Base-by-base conservation (phyloP, 768 basidiomycete genomes). In the Aureoboletus auriporus region DNA sequence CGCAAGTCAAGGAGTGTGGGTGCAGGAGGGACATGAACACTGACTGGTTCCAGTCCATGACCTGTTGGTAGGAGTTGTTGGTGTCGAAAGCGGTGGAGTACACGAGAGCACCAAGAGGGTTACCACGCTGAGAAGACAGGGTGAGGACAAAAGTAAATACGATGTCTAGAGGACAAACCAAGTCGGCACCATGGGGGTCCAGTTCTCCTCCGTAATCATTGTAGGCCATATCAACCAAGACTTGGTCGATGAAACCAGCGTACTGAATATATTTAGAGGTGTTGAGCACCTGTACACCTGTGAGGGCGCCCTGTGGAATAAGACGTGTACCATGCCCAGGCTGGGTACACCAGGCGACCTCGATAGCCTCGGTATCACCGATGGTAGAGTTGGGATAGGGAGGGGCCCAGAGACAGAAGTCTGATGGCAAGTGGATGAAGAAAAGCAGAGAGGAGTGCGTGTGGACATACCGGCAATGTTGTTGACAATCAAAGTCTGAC, bases 261-360 rank as follows among this genome's bases (percentile, higher is more conserved):
- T 80, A 68, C 54, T 82, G 79, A 17, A 79, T 62, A 56, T 87
- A 88, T 38, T 71, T 71, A 2, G 72, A 70, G 0, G 84, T 83
- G 43, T 64, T 65, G 51, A 84, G 77, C 57, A 78, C 74, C 67
- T 91, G 87, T 1, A 86, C 72, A 49, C 83, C 89, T 0, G 65
- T 63, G 26, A 91, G 62, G 23, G 86, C 75, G 26, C 83, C 83
- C 0, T 54, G 66, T 6, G 86, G 85, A 23, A 93, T 86, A 42
- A 84, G 59, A 49, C 89, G 84, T 2, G 86, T 79, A 1, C 89
- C 89, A 49, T 76, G 75, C 5, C 76, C 77, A 1, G 75, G 64
- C 63, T 82, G 78, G 11, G 80, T 77, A 65, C 89, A 93, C 75
- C 78, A 93, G 1, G 86, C 80, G 17, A 93, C 83, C 57, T 78